A percentile compares a stretch with the other conserved stretches of the same genome.
Conservation (phyloP, 768 basidiomycete species). For the Phaffia tasmanica region DNA sequence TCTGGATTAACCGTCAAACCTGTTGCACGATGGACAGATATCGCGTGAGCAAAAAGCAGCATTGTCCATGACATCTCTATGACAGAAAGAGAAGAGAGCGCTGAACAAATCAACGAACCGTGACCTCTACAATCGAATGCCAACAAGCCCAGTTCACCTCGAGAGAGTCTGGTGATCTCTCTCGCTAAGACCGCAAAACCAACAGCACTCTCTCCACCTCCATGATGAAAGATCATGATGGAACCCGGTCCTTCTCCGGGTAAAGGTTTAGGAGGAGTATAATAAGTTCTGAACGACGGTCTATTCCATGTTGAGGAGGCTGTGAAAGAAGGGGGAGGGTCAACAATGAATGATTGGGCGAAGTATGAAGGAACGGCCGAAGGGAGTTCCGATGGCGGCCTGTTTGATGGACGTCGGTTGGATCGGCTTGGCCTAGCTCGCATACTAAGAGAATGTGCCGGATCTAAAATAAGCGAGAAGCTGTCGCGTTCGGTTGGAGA, state of each 20-base stretch:
- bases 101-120: constrained; percentile 46
- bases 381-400: background rate
- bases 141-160: constrained; percentile 67
- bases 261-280: constrained; percentile 53
- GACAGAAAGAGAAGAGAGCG: background rate
- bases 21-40: background rate
- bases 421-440: background rate
- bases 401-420: background rate
- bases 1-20: constrained; percentile 13
- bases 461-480: background rate
- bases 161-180: constrained; percentile 52
- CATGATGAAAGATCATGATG: constrained; percentile 86
- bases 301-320: constrained; percentile 37
- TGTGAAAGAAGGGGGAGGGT: background rate
- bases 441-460: background rate
- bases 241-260: constrained; percentile 39
- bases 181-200: constrained; percentile 86
- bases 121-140: constrained; percentile 76
- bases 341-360: constrained; percentile 1
- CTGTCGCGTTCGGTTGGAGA: background rate
- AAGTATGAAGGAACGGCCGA: constrained; percentile 20
- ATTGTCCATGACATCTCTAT: background rate
- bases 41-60: background rate
- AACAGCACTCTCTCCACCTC: constrained; percentile 84
- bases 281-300: constrained; percentile 69